Conservation (phyloP, 2,329 filamentous ascomycete genomes). For the Sodiomyces alkalinus region DNA sequence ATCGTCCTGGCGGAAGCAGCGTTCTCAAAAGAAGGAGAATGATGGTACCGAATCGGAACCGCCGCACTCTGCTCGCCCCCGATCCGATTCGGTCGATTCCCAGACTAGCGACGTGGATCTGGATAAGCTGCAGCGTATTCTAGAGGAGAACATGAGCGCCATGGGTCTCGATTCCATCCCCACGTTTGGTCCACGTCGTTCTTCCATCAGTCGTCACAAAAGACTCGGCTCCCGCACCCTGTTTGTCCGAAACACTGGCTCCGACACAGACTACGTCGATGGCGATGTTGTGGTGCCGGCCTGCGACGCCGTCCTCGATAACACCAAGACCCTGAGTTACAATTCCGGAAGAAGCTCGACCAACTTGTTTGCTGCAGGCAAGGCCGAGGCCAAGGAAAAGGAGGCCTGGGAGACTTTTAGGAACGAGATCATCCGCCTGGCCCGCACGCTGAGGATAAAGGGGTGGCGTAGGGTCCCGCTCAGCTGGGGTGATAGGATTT, state of each 20-base stretch:
- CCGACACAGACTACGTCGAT: conserved; percentile 75
- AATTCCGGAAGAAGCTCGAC: conserved; percentile 29
- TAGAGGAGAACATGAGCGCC: conserved; percentile 48
- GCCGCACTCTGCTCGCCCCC: conserved; percentile 10
- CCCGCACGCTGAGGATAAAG: conserved; percentile 79
- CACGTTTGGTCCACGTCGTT: conserved; percentile 26
- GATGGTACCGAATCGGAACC: conserved; percentile 1
- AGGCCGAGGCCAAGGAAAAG: conserved; percentile 47
- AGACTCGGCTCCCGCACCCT: conserved; percentile 23
- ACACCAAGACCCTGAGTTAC: conserved; percentile 76
- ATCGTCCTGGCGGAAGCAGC: no score
- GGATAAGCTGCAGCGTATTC: conserved; percentile 66
- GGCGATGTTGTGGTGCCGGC: conserved; percentile 70
- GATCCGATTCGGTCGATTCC: conserved; percentile 44
- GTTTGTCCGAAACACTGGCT: conserved; percentile 42
- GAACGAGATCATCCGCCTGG: conserved; percentile 74
- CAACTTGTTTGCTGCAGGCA: conserved; percentile 24
- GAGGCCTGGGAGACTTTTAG: conserved; percentile 81
- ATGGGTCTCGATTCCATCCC: conserved; percentile 33
- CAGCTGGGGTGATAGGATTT: conserved; percentile 51
- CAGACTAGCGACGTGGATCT: conserved; percentile 59
- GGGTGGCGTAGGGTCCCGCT: conserved; percentile 78
- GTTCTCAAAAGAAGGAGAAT: conserved; percentile 3
- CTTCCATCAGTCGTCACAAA: conserved; percentile 18
- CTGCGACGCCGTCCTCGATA: conserved; percentile 76